Evolutionary conservation across 441 rosid genomes (phyloP), one percentile per base, ranked within the genome.

Genomic region (Oxalis stricta): DNA sequence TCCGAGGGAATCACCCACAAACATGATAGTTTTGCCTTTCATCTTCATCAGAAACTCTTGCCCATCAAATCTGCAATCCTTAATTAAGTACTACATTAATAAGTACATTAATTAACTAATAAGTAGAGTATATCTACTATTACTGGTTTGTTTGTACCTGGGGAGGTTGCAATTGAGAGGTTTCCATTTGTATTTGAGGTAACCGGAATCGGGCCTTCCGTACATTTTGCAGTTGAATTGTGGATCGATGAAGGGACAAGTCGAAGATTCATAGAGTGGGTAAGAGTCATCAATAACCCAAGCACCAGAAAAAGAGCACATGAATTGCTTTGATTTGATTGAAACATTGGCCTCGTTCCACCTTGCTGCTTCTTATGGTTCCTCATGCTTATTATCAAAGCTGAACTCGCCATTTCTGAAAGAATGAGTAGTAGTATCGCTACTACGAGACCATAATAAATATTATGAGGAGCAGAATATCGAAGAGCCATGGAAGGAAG

Each of bases 1-100:
- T 8, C 95, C 88, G 21, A 88, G 53, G 0, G 97, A 88, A 47
- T 84, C 97, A 38, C 97, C 97, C 30, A 79, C 97, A 44, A 84
- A 84, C 88, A 84, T 75, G 61, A 88, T 42, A 0, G 58, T 72
- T 66, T 68, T 77, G 61, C 82, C 82, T 39, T 59, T 66, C 97
- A 88, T 73, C 41, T 64, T 66, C 35, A 17, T 42, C 65, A 88
- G 37, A 73, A 84, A 84, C 24, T 76, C 72, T 20, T 58, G 52
- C 44, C 95, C 97, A 52, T 71, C 40, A 58, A 88, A 88, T 56
- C 93, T 84, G 43, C 13, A 16, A 33, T 6, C 7, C 8, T 29
- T 15, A 36, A n/a, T n/a, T n/a, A 33, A 20, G 3, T 29, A 3
- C 38, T 14, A 47, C 31, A 29, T 38, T 12, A 14, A 31, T 11